Percentiles rank a stretch among this genome's conserved stretches.
phyloP scores from a whole-genome alignment of 495 filamentous ascomycete species.

The Neurospora sp. region DNA sequence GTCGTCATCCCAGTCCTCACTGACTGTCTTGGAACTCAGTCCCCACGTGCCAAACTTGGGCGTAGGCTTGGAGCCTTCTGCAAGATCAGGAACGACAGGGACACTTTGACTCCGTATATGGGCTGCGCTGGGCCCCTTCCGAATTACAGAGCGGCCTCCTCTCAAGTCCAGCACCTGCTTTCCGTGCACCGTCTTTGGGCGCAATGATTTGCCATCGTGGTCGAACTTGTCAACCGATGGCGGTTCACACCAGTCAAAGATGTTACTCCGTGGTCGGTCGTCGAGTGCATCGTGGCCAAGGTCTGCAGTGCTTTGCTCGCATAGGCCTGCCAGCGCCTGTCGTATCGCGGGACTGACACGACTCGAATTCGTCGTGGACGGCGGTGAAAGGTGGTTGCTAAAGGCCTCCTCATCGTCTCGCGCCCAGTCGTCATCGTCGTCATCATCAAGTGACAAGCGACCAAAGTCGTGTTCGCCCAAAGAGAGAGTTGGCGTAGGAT shows the following conservation, averaged over 20 bases:
- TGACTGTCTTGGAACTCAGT: slow-evolving; percentile 68
- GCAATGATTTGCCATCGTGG: slow-evolving; percentile 43
- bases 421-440: slow-evolving; percentile 56
- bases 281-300: slow-evolving; percentile 22
- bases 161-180: slow-evolving; percentile 68
- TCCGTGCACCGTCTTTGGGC: slow-evolving; percentile 84
- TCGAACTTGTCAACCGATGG: slow-evolving; percentile 45
- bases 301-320: slow-evolving; percentile 26
- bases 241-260: slow-evolving; percentile 86
- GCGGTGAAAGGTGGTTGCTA: slow-evolving; percentile 44
- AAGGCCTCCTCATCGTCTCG: slow-evolving; percentile 44
- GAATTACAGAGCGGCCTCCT: slow-evolving; percentile 62
- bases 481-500: slow-evolving; percentile 8
- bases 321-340: slow-evolving; percentile 32
- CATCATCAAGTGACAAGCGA: slow-evolving; percentile 46
- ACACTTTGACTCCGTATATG: slow-evolving; percentile 94
- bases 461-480: slow-evolving; percentile 28
- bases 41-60: slow-evolving; percentile 88
- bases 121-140: slow-evolving; percentile 63
- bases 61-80: slow-evolving; percentile 44
- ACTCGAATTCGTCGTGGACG: slow-evolving; percentile 39
- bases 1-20: slow-evolving; percentile 80
- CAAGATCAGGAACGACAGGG: slow-evolving; percentile 63
- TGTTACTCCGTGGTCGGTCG: slow-evolving; percentile 47
- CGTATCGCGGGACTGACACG: slow-evolving; percentile 36